A percentile compares a stretch with the other conserved stretches of the same genome.
These are phyloP conservation scores for Moricandia moricandioides DNA, from an alignment of 345 rosid genomes.

Conservation along the genomic window DNA sequence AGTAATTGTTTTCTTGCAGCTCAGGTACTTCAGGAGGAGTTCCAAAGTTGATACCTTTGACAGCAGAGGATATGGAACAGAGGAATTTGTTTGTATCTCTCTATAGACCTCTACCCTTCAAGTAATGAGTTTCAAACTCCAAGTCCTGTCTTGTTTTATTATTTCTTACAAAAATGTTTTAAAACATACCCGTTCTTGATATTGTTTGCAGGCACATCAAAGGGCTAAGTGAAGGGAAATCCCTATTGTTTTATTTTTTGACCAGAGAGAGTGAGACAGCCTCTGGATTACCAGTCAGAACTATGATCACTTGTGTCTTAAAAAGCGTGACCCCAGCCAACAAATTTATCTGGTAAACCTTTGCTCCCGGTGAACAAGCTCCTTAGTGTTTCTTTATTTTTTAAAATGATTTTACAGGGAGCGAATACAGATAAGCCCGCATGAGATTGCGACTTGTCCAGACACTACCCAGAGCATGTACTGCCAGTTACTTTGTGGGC, in stretches of 20 bases:
- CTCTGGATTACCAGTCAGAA: constrained; percentile 68
- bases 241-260: constrained; percentile 58
- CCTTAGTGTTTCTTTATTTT: neutral
- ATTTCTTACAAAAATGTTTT: neutral
- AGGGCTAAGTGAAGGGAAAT: constrained; percentile 76
- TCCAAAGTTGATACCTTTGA: constrained; percentile 90
- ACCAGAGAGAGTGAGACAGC: constrained; percentile 73
- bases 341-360: constrained; percentile 53
- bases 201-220: constrained; percentile 53
- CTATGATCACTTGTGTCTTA: constrained; percentile 74
- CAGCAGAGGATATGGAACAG: constrained; percentile 71
- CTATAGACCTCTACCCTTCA: constrained; percentile 60
- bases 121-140: constrained; percentile 39
- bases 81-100: constrained; percentile 69
- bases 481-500: constrained; percentile 81
- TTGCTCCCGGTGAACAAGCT: neutral
- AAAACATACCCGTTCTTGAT: neutral
- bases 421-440: constrained; percentile 55
- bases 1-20: constrained; percentile 40
- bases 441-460: constrained; percentile 58
- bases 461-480: constrained; percentile 88
- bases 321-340: constrained; percentile 67
- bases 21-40: constrained; percentile 93
- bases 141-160: neutral
- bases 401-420: constrained; percentile 17